Base-by-base conservation (phyloP, 495 filamentous ascomycete genomes). In the Neurospora intermedia region DNA sequence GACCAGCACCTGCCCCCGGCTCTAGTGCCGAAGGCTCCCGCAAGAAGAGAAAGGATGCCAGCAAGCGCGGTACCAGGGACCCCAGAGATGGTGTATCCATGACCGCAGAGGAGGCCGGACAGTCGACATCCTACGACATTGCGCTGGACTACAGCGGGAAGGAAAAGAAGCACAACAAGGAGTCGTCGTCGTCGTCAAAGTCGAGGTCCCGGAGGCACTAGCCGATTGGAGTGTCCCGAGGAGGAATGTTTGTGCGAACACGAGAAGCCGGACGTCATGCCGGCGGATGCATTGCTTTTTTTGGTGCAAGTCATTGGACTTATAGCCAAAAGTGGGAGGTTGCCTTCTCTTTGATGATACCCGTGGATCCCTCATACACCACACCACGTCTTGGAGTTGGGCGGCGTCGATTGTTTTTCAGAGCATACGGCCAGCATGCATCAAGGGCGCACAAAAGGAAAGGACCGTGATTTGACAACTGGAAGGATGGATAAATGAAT, bases 81-180 rank as follows among this genome's bases (percentile, higher is more conserved):
- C 70, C 39, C 35, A 48, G 43, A 66, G 69, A 39, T 20, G 70
- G 13, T 31, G 66, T 23, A 20, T 41, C 70, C 7, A 62, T 70
- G 38, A 23, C 46, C 15, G 54, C 27, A 16, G 54, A 66, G 15
- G 74, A 45, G 4, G 69, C 20, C 48, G 75, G 75, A 23, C 46
- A 72, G 2, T 6, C 69, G 35, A 69, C 75, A 3, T 69, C 74
- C 20, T 75, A 74, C 70, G 72, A 74, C 38, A 75, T 77, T 45
- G 71, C 72, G 69, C 76, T 77, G 72, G 74, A 77, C 69, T 77
- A 77, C 45, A 75, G 76, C 70, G 73, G 74, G 16, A 73, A 73
- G n/a, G 71, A 71, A 31, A 66, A 66, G 54, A 66, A 66, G 27
- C 54, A 66, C 54, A 35, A 27, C 54, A 66, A 66, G 54, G 46